phyloP scores from a whole-genome alignment of 2,329 filamentous ascomycete species.

The Proliferodiscus dingleyae region DNA sequence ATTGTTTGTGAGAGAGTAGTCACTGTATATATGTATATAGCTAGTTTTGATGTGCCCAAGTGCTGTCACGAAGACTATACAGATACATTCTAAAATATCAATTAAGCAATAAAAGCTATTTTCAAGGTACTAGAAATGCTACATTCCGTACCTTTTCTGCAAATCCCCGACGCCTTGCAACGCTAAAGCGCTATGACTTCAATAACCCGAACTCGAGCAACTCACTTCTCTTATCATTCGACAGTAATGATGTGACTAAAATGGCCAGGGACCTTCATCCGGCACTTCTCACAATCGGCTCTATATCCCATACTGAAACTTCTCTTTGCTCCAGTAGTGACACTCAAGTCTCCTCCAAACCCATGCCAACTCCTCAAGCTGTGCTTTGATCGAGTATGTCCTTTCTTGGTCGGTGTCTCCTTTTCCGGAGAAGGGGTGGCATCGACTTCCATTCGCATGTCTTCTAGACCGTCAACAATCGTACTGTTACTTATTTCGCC shows the following conservation, averaged over 20 bases:
- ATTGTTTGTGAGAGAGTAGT: constrained; percentile 59
- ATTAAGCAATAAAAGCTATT: constrained; percentile 2
- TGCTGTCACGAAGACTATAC: background rate
- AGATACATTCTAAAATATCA: background rate
- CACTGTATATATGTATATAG: constrained; percentile 1
- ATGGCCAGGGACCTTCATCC: constrained; percentile 68
- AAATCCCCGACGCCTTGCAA: constrained; percentile 19
- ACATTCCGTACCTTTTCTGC: constrained; percentile 5
- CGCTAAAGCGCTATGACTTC: constrained; percentile 10
- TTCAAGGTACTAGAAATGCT: background rate
- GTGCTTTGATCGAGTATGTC: constrained; percentile 30
- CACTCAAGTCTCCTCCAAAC: constrained; percentile 16
- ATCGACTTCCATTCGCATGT: constrained; percentile 32
- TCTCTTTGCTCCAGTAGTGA: constrained; percentile 52
- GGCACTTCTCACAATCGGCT: constrained; percentile 74
- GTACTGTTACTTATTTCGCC: constrained; percentile 30
- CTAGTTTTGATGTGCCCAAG: background rate
- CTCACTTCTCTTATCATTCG: constrained; percentile 8
- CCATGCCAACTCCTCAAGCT: constrained; percentile 30
- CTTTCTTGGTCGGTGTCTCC: constrained; percentile 30
- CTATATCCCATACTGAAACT: constrained; percentile 75
- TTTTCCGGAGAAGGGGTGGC: constrained; percentile 9
- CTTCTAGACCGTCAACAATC: constrained; percentile 25
- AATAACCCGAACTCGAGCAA: too few species aligned
- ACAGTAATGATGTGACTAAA: constrained; percentile 69